These are phyloP conservation scores for Coniochaeta pulveracea DNA, from an alignment of 2,329 filamentous ascomycete species.

Conservation along the genomic window DNA sequence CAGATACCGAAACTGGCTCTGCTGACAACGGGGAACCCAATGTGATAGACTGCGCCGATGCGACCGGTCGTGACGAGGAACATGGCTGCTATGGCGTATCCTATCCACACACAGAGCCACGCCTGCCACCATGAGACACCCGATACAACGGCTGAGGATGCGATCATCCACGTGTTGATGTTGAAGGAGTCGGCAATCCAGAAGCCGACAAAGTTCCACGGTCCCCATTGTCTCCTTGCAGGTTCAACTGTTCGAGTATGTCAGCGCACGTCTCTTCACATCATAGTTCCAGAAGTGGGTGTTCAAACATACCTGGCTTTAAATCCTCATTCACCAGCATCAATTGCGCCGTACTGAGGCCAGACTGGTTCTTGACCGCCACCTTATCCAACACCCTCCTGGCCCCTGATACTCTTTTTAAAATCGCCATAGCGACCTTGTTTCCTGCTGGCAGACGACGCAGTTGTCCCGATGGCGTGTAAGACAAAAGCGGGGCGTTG, in stretches of 20 bases:
- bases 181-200: constrained; percentile 82
- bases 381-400: too few species aligned
- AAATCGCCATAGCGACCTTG: too few species aligned
- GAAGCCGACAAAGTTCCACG: constrained; percentile 82
- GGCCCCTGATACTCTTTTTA: too few species aligned
- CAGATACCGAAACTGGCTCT: constrained; percentile 78
- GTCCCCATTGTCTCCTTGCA: constrained; percentile 71
- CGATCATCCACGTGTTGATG: constrained; percentile 93
- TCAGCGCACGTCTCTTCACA: too few species aligned
- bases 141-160: constrained; percentile 65
- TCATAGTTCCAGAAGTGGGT: constrained; percentile 66
- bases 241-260: constrained; percentile 70
- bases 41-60: constrained; percentile 79
- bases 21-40: constrained; percentile 74
- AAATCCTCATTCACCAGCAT: too few species aligned
- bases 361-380: too few species aligned
- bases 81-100: constrained; percentile 64
- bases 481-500: too few species aligned
- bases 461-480: too few species aligned
- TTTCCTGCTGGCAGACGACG: too few species aligned
- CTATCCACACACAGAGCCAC: constrained; percentile 79
- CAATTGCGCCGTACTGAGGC: constrained; percentile 66
- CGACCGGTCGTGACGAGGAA: constrained; percentile 73
- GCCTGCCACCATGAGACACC: constrained; percentile 88
- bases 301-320: constrained; percentile 10